Evolutionary conservation across 2,329 filamentous ascomycete genomes (phyloP), one percentile per base, ranked within the genome.

Genomic region (Atkinsonella texensis): DNA sequence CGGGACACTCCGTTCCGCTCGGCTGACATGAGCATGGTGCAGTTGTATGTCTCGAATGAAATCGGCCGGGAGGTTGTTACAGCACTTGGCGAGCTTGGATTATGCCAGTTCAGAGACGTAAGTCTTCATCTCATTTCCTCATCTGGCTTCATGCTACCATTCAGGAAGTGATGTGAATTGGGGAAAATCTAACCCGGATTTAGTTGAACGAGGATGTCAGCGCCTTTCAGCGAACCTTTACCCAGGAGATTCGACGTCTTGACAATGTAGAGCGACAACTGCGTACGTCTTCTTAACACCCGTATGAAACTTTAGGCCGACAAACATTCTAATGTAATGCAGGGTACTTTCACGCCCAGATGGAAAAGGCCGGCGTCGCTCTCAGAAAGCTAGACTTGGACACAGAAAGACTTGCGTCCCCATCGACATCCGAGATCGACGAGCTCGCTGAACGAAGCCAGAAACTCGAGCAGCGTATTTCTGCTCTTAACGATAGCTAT

Each of bases 21-120:
- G 68, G 88, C 89, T 87, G 88, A 96, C 72, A 98, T 98, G 93
- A 96, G 89, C 79, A 85, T 98, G 85, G 95, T 95, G 65, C 93
- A 98, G 83, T 85, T 98, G 65, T 98, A 97, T 74, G 94, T 98
- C 64, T 89, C 93, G 65, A 97, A 96, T 68, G 93, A 98, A 77
- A 97, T 98, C 62, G 91, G 93, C 62, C 84, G 93, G 66, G 94
- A 98, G 75, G 91, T 96, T 62, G 90, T 97, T 57, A 95, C 90
- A 66, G 91, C 91, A 52, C 77, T 98, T 58, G 93, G 93, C 66
- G 93, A 98, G 79, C 81, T 98, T 64, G 93, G 93, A 53, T 80
- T 93, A 63, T 90, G 97, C 69, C 90, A 97, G 71, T 98, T 98
- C 68, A 82, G 93, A 72, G 93, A 98, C 79, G 91, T 97, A 77